Percentiles rank a stretch among this genome's conserved stretches.
Evolutionary conservation across 2,329 filamentous ascomycete genomes (phyloP).

Genomic region (Phoma herbarum): DNA sequence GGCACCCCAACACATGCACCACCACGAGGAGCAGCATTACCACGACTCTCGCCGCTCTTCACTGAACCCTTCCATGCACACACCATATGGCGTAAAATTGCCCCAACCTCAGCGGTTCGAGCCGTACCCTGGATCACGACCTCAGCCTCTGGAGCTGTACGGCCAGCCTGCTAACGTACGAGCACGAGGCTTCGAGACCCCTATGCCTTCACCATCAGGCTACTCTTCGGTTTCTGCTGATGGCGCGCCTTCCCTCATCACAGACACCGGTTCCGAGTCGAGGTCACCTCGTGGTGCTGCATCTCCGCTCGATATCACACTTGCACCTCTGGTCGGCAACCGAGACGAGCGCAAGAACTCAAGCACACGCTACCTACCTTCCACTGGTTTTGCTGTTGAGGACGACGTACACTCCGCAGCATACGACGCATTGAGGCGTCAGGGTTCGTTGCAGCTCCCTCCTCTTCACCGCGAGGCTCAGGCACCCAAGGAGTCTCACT

Average conservation of each 20-base stretch:
- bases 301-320: conserved; percentile 57
- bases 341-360: conserved; percentile 51
- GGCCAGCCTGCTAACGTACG: conserved; percentile 34
- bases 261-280: conserved; percentile 65
- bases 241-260: conserved; percentile 73
- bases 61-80: conserved; percentile 37
- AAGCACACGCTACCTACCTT: conserved; percentile 48
- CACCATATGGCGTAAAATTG: conserved; percentile 43
- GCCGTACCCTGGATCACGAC: conserved; percentile 43
- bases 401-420: conserved; percentile 42
- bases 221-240: conserved; percentile 71
- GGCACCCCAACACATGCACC: conserved; percentile 30
- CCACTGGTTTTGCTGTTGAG: conserved; percentile 50
- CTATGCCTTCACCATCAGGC: conserved; percentile 70
- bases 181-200: conserved; percentile 58
- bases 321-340: conserved; percentile 48
- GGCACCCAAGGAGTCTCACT: conserved; percentile 38
- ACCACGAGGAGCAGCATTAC: conserved; percentile 43
- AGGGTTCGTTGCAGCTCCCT: conserved; percentile 47
- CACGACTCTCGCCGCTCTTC: conserved; percentile 43
- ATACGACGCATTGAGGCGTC: conserved; percentile 40
- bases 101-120: conserved; percentile 47
- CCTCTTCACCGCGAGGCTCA: conserved; percentile 41
- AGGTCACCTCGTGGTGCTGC: conserved; percentile 57
- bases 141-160: conserved; percentile 45